Evolutionary conservation across 192 early-diverging fungal species (phyloP).

Genomic region (Backusella circina): DNA sequence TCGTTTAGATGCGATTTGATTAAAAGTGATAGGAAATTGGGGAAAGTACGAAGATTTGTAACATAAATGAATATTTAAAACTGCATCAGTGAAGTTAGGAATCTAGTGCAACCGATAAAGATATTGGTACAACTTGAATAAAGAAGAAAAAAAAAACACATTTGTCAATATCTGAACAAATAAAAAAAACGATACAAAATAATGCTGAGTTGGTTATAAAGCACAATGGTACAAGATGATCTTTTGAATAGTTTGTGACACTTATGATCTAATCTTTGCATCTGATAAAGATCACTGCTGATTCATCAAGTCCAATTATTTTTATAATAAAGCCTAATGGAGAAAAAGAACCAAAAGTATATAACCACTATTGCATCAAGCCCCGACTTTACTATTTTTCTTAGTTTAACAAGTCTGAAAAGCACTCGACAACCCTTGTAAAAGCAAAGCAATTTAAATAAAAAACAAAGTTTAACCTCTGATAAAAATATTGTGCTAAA

Average conservation of each 20-base stretch:
- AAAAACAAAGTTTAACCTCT: too few relatives aligned
- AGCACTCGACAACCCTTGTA: not conserved
- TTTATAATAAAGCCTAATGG: not conserved
- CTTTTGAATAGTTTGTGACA: not conserved
- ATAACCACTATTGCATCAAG: not conserved
- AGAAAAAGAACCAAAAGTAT: not conserved
- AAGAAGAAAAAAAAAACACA: not conserved
- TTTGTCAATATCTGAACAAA: not conserved
- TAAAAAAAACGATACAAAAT: not conserved
- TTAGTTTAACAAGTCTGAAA: not conserved
- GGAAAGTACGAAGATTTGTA: not conserved
- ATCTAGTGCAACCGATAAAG: not conserved
- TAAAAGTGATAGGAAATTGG: not conserved
- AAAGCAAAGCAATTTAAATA: not conserved
- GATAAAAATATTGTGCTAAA: not conserved
- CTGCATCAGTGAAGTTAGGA: not conserved
- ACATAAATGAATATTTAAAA: not conserved
- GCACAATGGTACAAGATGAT: not conserved
- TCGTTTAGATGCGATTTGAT: not conserved
- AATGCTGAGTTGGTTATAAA: not conserved
- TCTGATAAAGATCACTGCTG: constrained; percentile 4
- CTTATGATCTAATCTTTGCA: constrained; percentile 1
- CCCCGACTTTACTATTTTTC: not conserved
- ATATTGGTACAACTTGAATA: not conserved
- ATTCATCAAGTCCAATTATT: not conserved